These are phyloP conservation scores for Amaranthus tricolor DNA, from an alignment of 179 eudicot species.

Conservation along the genomic window DNA sequence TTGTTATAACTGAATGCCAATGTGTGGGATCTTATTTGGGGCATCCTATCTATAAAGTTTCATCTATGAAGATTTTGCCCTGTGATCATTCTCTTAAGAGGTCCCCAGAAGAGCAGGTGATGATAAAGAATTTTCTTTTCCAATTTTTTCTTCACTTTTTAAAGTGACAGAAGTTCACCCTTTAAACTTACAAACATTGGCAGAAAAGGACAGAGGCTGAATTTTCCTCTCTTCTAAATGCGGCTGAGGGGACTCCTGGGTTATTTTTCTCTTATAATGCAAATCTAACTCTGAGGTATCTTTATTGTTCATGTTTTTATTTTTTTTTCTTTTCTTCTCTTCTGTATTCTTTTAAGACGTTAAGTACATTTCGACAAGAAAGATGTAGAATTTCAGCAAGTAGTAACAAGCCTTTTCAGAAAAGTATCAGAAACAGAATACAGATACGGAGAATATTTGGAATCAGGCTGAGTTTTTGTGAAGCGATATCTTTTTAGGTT, in stretches of 20 bases:
- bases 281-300: slow-evolving; percentile 84
- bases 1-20: slow-evolving; percentile 77
- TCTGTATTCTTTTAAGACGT: background rate
- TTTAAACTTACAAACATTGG: slow-evolving; percentile 19
- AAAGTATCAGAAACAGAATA: background rate
- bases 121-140: background rate
- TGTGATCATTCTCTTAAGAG: slow-evolving; percentile 77
- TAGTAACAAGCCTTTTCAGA: background rate
- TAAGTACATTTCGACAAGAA: background rate
- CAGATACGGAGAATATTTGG: background rate
- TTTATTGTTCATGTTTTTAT: background rate
- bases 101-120: slow-evolving; percentile 79
- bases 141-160: background rate
- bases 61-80: slow-evolving; percentile 79
- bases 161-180: slow-evolving; percentile 14
- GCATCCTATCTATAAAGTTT: slow-evolving; percentile 75
- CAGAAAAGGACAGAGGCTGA: slow-evolving; percentile 93
- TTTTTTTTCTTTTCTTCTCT: slow-evolving; percentile 3
- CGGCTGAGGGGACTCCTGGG: slow-evolving; percentile 73
- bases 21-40: slow-evolving; percentile 87
- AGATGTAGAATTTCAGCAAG: background rate
- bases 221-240: slow-evolving; percentile 58
- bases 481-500: background rate
- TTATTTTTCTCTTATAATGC: slow-evolving; percentile 86
- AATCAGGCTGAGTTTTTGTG: background rate